phyloP scores from a whole-genome alignment of 176 grass and related monocot genomes.

The Lolium perenne region DNA sequence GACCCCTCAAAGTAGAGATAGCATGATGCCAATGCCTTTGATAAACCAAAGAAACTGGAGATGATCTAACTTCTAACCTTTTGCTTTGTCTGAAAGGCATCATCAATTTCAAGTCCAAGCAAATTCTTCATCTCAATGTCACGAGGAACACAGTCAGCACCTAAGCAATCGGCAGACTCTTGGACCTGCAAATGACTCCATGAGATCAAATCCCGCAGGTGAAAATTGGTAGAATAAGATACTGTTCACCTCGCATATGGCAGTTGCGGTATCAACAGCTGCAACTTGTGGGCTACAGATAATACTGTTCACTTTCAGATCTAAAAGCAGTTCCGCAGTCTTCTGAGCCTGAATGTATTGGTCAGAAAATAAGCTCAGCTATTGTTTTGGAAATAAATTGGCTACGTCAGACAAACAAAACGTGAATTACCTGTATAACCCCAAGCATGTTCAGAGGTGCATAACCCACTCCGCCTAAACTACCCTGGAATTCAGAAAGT shows the following conservation, averaged over 20 bases:
- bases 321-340: slow-evolving; percentile 87
- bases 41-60: neutral
- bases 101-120: slow-evolving; percentile 76
- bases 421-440: slow-evolving; percentile 74
- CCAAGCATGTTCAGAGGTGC: slow-evolving; percentile 95
- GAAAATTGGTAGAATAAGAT: neutral
- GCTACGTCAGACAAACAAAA: neutral
- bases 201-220: neutral
- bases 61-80: slow-evolving; percentile 57
- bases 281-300: slow-evolving; percentile 78
- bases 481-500: slow-evolving; percentile 55
- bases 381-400: slow-evolving; percentile 33
- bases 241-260: slow-evolving; percentile 80
- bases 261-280: slow-evolving; percentile 78
- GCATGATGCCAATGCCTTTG: no score
- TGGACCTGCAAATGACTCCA: slow-evolving; percentile 66
- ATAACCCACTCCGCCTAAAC: slow-evolving; percentile 64
- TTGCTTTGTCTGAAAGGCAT: slow-evolving; percentile 57
- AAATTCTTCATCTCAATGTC: slow-evolving; percentile 81
- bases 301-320: slow-evolving; percentile 68
- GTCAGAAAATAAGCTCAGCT: slow-evolving; percentile 11
- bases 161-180: slow-evolving; percentile 93
- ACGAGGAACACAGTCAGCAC: slow-evolving; percentile 79
- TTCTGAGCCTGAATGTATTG: slow-evolving; percentile 79
- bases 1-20: no score